Conservation (phyloP, 2,329 filamentous ascomycete species). For the Tympanopsis confertula region DNA sequence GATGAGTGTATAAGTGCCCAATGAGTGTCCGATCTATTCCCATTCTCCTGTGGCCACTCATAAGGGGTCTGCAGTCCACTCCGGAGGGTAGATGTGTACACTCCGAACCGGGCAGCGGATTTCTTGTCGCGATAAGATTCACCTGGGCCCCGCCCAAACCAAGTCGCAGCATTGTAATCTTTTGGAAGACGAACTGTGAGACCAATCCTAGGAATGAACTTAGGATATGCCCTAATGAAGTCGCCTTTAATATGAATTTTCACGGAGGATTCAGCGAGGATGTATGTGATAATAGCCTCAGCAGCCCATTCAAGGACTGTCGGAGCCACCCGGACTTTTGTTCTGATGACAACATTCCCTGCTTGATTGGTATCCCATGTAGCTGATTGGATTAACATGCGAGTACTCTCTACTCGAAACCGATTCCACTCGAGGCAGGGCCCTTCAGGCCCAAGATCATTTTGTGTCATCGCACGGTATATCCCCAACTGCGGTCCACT, state of each 20-base stretch:
- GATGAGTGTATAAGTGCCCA: constrained; percentile 30
- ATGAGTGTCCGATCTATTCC: constrained; percentile 48
- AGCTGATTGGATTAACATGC: constrained; percentile 29
- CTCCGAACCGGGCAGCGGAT: constrained; percentile 37
- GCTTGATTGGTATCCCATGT: constrained; percentile 13
- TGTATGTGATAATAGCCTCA: constrained; percentile 36
- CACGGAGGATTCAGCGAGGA: constrained; percentile 32
- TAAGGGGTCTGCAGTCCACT: constrained; percentile 43
- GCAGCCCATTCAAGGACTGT: constrained; percentile 50
- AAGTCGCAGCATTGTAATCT: constrained; percentile 33
- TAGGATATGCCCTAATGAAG: constrained; percentile 31
- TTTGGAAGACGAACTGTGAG: constrained; percentile 39
- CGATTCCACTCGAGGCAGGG: not conserved
- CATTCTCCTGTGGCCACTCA: constrained; percentile 58
- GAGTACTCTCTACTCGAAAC: constrained; percentile 26
- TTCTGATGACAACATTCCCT: constrained; percentile 19
- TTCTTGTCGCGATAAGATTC: constrained; percentile 56
- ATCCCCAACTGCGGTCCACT: not conserved
- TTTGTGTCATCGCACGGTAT: not conserved
- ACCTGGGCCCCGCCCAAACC: constrained; percentile 52
- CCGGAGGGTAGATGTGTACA: constrained; percentile 27
- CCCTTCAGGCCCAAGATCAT: not conserved
- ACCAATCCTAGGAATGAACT: constrained; percentile 48
- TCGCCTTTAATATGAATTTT: constrained; percentile 29
- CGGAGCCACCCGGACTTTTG: constrained; percentile 39